Evolutionary conservation across 352 stramenopile genomes (phyloP).

Genomic region (Phytophthora tentaculata): DNA sequence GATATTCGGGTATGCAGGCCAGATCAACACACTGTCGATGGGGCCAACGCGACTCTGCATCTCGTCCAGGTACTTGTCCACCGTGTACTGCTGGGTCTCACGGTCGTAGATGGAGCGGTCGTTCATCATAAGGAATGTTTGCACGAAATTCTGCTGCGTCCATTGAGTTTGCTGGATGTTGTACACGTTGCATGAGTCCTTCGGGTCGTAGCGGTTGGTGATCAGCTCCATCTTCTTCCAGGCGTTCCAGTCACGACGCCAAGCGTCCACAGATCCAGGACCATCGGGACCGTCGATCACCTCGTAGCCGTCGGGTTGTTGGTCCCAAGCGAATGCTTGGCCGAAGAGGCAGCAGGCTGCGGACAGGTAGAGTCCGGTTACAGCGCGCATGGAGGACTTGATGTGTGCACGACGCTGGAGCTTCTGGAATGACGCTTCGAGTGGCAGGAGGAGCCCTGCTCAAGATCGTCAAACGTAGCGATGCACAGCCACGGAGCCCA

Average conservation of each 20-base stretch:
- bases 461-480: slow-evolving; percentile 30
- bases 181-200: slow-evolving; percentile 72
- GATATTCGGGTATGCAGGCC: slow-evolving; percentile 84
- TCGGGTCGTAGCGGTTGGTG: slow-evolving; percentile 66
- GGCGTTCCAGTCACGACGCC: slow-evolving; percentile 58
- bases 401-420: slow-evolving; percentile 13
- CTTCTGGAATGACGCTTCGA: slow-evolving; percentile 25
- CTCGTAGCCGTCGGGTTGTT: slow-evolving; percentile 82
- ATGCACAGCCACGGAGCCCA: slow-evolving; percentile 1
- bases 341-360: slow-evolving; percentile 11
- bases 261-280: slow-evolving; percentile 44
- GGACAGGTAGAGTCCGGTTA: slow-evolving; percentile 12
- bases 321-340: slow-evolving; percentile 57
- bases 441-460: not conserved
- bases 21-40: slow-evolving; percentile 86
- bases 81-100: slow-evolving; percentile 60
- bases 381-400: slow-evolving; percentile 22
- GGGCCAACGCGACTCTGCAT: slow-evolving; percentile 62
- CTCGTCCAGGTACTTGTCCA: slow-evolving; percentile 68
- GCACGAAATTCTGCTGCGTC: slow-evolving; percentile 83
- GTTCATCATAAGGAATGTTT: slow-evolving; percentile 79
- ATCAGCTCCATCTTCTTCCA: slow-evolving; percentile 82
- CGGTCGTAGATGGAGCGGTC: slow-evolving; percentile 82
- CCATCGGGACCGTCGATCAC: slow-evolving; percentile 68
- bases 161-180: slow-evolving; percentile 65